phyloP scores from a whole-genome alignment of 169 alveolate genomes.

The Eimeria acervulina region DNA sequence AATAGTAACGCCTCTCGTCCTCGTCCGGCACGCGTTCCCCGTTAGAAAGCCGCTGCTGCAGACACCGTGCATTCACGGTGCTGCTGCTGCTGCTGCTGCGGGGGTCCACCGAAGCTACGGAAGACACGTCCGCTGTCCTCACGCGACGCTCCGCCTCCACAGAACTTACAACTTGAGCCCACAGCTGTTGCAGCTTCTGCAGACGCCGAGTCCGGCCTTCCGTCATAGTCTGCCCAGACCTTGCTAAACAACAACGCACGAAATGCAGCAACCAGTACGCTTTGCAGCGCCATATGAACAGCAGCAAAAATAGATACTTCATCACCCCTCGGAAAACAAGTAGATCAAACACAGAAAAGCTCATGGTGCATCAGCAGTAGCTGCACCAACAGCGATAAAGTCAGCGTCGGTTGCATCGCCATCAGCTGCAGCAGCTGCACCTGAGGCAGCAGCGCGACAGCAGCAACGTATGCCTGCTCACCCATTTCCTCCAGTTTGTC shows the following conservation, averaged over 20 bases:
- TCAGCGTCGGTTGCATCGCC: not conserved
- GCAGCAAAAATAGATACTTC: not conserved
- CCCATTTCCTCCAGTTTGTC: slow-evolving; percentile 76
- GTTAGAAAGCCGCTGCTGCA: slow-evolving; percentile 71
- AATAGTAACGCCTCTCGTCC: slow-evolving; percentile 76
- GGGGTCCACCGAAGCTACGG: slow-evolving; percentile 36
- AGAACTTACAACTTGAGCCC: slow-evolving; percentile 68
- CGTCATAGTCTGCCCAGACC: slow-evolving; percentile 58
- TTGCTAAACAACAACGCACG: not conserved
- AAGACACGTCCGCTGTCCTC: slow-evolving; percentile 72
- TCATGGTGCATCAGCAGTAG: not conserved
- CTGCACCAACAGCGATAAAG: not conserved
- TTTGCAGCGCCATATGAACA: not conserved
- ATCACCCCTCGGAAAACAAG: too few species aligned
- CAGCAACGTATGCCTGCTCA: not conserved
- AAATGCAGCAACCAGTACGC: not conserved
- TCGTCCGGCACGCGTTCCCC: slow-evolving; percentile 72
- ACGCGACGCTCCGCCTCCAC: slow-evolving; percentile 83
- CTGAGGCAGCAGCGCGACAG: not conserved
- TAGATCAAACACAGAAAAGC: not conserved
- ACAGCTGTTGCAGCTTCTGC: slow-evolving; percentile 80
- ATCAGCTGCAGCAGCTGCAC: not conserved
- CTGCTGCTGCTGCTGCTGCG: slow-evolving; percentile 38
- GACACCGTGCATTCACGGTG: slow-evolving; percentile 1
- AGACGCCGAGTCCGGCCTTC: slow-evolving; percentile 58